Evolutionary conservation across 176 grass and related monocot genomes (phyloP).

Genomic region (Pontederia paniculata): DNA sequence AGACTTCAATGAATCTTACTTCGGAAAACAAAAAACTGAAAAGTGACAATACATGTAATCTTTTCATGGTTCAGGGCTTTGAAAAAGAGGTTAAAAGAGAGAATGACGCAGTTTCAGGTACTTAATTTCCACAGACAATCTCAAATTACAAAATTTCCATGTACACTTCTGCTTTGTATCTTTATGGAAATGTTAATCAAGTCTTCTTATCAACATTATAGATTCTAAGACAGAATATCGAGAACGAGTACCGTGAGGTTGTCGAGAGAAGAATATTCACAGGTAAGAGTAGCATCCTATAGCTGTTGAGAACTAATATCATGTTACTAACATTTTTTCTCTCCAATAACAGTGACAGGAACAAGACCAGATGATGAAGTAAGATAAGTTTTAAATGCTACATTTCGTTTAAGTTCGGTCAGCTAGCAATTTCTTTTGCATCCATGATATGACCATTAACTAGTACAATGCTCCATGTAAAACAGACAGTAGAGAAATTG

Average conservation of each 20-base stretch:
- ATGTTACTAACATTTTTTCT: slow-evolving; percentile 1
- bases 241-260: slow-evolving; percentile 29
- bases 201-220: not conserved
- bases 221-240: slow-evolving; percentile 31
- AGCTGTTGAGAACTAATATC: not conserved
- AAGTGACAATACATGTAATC: not conserved
- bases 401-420: not conserved
- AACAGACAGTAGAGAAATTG: slow-evolving; percentile 35
- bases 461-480: not conserved
- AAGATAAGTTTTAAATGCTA: slow-evolving; percentile 1
- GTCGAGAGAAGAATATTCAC: slow-evolving; percentile 37
- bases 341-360: slow-evolving; percentile 34
- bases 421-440: too few species aligned
- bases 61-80: slow-evolving; percentile 20
- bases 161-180: not conserved
- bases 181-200: not conserved
- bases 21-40: not conserved
- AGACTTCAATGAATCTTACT: too few species aligned
- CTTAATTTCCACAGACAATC: not conserved
- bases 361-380: slow-evolving; percentile 29
- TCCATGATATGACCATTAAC: too few species aligned
- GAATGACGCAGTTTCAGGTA: slow-evolving; percentile 34
- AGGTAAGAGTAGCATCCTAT: not conserved
- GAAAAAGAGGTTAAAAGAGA: slow-evolving; percentile 39
- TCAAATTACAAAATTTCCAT: not conserved